Percentiles rank a stretch among this genome's conserved stretches.
Evolutionary conservation across 495 filamentous ascomycete genomes (phyloP).

Genomic region (Sphaerosporella brunnea): DNA sequence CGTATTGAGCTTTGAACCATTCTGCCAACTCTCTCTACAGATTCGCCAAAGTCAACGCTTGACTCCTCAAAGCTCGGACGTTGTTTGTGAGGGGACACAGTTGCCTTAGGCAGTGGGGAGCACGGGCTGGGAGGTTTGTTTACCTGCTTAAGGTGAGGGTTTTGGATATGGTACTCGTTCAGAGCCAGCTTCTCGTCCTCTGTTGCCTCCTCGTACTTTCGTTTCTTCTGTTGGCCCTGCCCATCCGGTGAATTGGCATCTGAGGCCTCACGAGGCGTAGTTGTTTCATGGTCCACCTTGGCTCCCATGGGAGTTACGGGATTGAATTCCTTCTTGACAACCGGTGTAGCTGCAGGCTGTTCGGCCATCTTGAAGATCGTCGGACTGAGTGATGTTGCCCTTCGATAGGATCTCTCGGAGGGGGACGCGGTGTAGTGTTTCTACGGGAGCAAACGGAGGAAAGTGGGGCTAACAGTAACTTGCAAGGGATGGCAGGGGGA

Average conservation of each 20-base stretch:
- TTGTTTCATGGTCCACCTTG: background rate
- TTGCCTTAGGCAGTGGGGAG: too few species aligned
- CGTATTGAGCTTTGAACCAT: conserved; percentile 21
- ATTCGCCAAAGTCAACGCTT: too few species aligned
- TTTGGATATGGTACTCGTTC: conserved; percentile 15
- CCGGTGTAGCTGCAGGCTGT: background rate
- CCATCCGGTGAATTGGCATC: background rate
- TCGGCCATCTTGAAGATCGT: background rate
- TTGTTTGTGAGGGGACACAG: too few species aligned
- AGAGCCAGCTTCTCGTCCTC: conserved; percentile 20
- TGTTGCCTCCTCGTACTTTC: conserved; percentile 25
- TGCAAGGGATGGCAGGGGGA: too few species aligned
- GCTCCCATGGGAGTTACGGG: background rate
- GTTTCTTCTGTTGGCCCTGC: conserved; percentile 10
- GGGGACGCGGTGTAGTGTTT: too few species aligned
- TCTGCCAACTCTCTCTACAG: conserved; percentile 22
- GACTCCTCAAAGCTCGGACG: too few species aligned
- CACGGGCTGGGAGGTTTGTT: background rate
- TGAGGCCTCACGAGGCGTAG: background rate
- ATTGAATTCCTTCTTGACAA: background rate
- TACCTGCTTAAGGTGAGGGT: conserved; percentile 26
- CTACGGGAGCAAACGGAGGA: too few species aligned
- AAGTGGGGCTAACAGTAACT: too few species aligned
- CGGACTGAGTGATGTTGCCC: too few species aligned
- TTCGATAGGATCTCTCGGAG: too few species aligned